phyloP scores from a whole-genome alignment of 805 yeast species.

The Schwanniomyces occidentalis region DNA sequence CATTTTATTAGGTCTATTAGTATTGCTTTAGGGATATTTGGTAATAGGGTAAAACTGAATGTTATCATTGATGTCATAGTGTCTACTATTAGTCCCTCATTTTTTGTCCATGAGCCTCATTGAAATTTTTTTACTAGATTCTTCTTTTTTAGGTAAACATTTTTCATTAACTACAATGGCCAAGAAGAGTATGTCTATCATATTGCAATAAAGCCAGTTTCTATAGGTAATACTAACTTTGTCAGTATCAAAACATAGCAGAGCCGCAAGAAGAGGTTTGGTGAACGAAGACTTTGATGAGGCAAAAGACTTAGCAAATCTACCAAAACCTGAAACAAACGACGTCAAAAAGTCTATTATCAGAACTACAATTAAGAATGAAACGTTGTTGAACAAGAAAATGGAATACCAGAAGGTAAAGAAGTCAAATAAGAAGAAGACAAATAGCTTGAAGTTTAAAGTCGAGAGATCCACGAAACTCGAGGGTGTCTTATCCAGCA shows the following conservation, averaged over 20 bases:
- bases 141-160: not conserved
- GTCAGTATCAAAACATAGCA: conserved; percentile 62
- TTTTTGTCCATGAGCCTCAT: no score
- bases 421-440: conserved; percentile 32
- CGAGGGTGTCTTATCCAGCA: conserved; percentile 57
- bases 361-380: conserved; percentile 67
- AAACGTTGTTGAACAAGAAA: conserved; percentile 57
- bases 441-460: conserved; percentile 32
- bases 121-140: not conserved
- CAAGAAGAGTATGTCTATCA: conserved; percentile 34
- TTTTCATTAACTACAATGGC: conserved; percentile 26
- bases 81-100: no score
- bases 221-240: conserved; percentile 4
- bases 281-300: conserved; percentile 41
- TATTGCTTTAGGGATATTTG: no score
- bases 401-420: conserved; percentile 41
- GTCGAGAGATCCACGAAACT: conserved; percentile 51
- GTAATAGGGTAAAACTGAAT: no score
- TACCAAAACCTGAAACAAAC: conserved; percentile 61
- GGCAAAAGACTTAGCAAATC: conserved; percentile 47
- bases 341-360: conserved; percentile 65
- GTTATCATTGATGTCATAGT: no score
- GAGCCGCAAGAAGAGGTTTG: conserved; percentile 76
- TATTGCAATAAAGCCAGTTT: not conserved
- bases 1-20: not conserved